Base-by-base conservation (phyloP, 805 yeast species). In the Barnettozyma wickerhamii region DNA sequence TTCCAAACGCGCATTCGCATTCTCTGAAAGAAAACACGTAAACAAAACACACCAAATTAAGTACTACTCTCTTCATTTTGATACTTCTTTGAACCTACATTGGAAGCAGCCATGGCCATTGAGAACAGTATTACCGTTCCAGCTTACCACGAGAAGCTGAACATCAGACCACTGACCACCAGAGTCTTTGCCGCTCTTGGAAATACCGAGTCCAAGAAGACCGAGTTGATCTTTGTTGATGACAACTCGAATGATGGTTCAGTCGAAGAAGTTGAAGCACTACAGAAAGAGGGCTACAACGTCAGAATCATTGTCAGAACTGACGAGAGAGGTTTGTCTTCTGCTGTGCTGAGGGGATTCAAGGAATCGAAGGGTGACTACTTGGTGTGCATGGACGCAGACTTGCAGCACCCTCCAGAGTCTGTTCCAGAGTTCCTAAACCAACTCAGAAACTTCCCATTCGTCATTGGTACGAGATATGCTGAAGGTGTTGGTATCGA, bases 401-500 rank as follows among this genome's bases (percentile, higher is more conserved):
- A 72, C 54, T 60, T 72, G 40, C 75, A 72, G 55, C 77, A 72
- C 51, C 77, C 77, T 33, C 77, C 77, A 24, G 77, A 72, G 52
- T 60, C 65, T 41, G 75, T 71, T 9, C 77, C 77, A 37, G 64
- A 60, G 23, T 53, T 72, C 43, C 59, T 72, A 34, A 63, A 65
- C 37, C 55, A 65, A 7, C 52, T 72, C 46, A 64, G 62, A 52
- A 54, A 54, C 6, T 65, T 64, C 44, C 68, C 76, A 20, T 72
- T 72, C 40, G 75, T 64, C 18, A 57, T 71, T 38, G 77, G 77
- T 43, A 72, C 77, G 27, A 64, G 77, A 56, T 72, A 72, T 42
- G 76, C 76, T n/a, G 72, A 72, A 30, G 76, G 76, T 47, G 77
- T 72, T 34, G 75, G 74, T 45, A 71, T 72, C 41, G 77, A 72